A percentile compares a stretch with the other conserved stretches of the same genome.
phyloP scores from a whole-genome alignment of 2,329 filamentous ascomycete genomes.

The Fusarium avenaceum region DNA sequence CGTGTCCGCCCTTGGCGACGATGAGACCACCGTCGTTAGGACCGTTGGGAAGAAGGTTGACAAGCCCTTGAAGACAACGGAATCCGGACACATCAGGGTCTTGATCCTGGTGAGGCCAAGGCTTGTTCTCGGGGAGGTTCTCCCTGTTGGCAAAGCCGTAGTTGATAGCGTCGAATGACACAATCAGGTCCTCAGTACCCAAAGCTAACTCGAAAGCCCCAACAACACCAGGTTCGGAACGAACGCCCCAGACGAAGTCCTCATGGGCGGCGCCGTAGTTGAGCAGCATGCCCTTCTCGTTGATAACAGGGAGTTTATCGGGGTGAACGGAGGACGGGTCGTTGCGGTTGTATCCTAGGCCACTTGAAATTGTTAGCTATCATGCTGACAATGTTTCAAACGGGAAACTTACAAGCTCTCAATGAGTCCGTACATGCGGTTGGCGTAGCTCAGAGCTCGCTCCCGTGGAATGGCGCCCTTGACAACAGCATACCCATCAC shows the following conservation, averaged over 20 bases:
- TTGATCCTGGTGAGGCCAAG: constrained; percentile 45
- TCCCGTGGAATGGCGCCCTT: constrained; percentile 42
- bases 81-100: constrained; percentile 56
- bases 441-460: constrained; percentile 43
- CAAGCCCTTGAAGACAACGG: constrained; percentile 64
- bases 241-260: constrained; percentile 62
- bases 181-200: constrained; percentile 61
- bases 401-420: constrained; percentile 39
- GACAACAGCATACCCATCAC: constrained; percentile 41
- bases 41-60: constrained; percentile 58
- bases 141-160: constrained; percentile 59
- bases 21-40: constrained; percentile 55
- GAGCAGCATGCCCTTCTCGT: constrained; percentile 62
- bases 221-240: constrained; percentile 61
- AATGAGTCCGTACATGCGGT: constrained; percentile 42
- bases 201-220: constrained; percentile 61
- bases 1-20: constrained; percentile 47
- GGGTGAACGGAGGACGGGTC: constrained; percentile 38
- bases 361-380: constrained; percentile 10
- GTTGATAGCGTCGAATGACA: constrained; percentile 58
- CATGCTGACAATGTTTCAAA: accelerated
- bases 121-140: constrained; percentile 47
- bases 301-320: constrained; percentile 45
- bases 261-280: constrained; percentile 63
- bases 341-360: constrained; percentile 40